These are phyloP conservation scores for Talinum fruticosum DNA, from an alignment of 148 eudicot genomes.

Conservation along the genomic window DNA sequence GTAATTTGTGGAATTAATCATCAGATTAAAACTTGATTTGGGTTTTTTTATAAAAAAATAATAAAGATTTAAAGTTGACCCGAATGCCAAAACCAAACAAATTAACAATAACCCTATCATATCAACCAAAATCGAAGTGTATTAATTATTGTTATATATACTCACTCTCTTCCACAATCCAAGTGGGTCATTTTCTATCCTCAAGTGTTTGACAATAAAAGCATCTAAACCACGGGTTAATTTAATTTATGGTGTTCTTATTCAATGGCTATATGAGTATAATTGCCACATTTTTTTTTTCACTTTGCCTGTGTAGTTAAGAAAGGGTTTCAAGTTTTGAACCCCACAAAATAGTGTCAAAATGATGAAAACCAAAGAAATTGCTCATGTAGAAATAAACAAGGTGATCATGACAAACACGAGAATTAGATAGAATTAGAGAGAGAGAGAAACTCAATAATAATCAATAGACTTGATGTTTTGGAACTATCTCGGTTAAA, in stretches of 20 bases:
- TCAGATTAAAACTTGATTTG: too few relatives aligned
- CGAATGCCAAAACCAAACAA: too few relatives aligned
- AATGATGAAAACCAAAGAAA: background rate
- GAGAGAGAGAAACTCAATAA: too few relatives aligned
- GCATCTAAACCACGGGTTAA: too few relatives aligned
- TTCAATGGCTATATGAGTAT: background rate
- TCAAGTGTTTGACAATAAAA: background rate
- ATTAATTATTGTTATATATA: too few relatives aligned
- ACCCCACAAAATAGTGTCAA: background rate
- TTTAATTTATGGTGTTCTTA: background rate
- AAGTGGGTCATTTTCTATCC: background rate
- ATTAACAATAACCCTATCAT: too few relatives aligned
- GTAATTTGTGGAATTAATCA: too few relatives aligned
- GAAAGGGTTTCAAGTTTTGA: background rate
- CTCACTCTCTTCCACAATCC: too few relatives aligned
- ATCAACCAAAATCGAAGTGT: too few relatives aligned
- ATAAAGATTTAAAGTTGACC: too few relatives aligned
- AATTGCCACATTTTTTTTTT: background rate
- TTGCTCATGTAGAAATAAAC: background rate
- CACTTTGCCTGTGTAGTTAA: background rate
- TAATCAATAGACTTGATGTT: background rate
- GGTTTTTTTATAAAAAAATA: too few relatives aligned
- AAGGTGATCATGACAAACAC: background rate
- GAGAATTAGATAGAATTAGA: background rate
- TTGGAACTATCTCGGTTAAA: too few relatives aligned